These are phyloP conservation scores for Saccharum hybrid DNA, from an alignment of 202 grass and related monocot genomes.

Conservation along the genomic window DNA sequence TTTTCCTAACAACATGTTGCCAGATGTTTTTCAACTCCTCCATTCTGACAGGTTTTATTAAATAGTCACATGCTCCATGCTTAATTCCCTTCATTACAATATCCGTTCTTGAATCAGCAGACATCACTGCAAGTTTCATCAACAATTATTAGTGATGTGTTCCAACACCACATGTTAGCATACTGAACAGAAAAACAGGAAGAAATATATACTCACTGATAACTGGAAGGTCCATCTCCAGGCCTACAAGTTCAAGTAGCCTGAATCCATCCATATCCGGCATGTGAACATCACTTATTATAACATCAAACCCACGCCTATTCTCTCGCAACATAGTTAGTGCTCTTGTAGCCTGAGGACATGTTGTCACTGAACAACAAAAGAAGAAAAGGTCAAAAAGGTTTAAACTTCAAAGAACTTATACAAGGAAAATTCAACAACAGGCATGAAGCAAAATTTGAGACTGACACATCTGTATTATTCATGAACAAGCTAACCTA, in stretches of 20 bases:
- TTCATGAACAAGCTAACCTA: not conserved
- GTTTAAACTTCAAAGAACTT: constrained; percentile 27
- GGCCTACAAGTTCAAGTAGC: constrained; percentile 93
- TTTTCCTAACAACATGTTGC: constrained; percentile 98
- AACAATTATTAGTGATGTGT: constrained; percentile 35
- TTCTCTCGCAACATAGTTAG: constrained; percentile 86
- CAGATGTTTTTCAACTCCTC: constrained; percentile 98
- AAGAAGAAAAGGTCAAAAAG: not conserved
- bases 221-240: constrained; percentile 99
- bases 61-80: constrained; percentile 96
- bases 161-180: not conserved
- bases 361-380: constrained; percentile 75
- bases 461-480: not conserved
- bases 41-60: constrained; percentile 93
- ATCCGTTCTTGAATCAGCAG: constrained; percentile 86
- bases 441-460: not conserved
- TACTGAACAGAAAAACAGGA: not conserved
- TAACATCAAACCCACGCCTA: constrained; percentile 85
- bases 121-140: constrained; percentile 84
- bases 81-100: constrained; percentile 99
- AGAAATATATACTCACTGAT: constrained; percentile 78
- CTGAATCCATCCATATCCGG: constrained; percentile 97
- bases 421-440: not conserved
- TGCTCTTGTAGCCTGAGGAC: constrained; percentile 76
- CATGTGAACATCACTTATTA: constrained; percentile 99